phyloP scores from a whole-genome alignment of 768 basidiomycete genomes.

The Calocybe indica region DNA sequence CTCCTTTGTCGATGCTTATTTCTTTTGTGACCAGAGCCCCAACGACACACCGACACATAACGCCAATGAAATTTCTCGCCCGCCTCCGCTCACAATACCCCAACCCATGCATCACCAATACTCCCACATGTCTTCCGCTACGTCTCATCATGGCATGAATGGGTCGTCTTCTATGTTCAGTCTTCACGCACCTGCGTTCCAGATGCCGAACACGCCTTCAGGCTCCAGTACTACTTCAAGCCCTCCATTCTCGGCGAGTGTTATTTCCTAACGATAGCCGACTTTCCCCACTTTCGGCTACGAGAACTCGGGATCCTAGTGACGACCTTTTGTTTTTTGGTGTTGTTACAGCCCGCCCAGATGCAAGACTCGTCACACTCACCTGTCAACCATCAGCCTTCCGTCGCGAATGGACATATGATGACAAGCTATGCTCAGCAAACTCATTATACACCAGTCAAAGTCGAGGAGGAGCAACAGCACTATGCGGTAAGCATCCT shows the following conservation, averaged over 20 bases:
- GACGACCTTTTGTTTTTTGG: slow-evolving; percentile 33
- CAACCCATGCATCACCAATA: slow-evolving; percentile 52
- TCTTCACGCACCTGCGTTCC: slow-evolving; percentile 53
- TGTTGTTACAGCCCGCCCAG: slow-evolving; percentile 56
- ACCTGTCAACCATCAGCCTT: slow-evolving; percentile 41
- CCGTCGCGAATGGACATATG: slow-evolving; percentile 31
- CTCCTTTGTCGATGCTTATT: not conserved
- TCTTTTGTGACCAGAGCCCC: slow-evolving; percentile 28
- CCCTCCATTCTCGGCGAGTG: slow-evolving; percentile 86
- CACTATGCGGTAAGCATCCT: slow-evolving; percentile 37
- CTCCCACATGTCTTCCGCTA: slow-evolving; percentile 30
- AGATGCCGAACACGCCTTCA: slow-evolving; percentile 65
- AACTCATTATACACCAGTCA: slow-evolving; percentile 47
- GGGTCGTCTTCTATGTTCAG: slow-evolving; percentile 43
- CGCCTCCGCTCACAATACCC: slow-evolving; percentile 61
- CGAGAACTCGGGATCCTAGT: slow-evolving; percentile 47
- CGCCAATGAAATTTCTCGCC: slow-evolving; percentile 29
- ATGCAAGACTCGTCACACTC: slow-evolving; percentile 55
- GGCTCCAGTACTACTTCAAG: slow-evolving; percentile 70
- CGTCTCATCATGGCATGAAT: slow-evolving; percentile 32
- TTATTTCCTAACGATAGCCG: slow-evolving; percentile 32
- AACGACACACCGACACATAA: slow-evolving; percentile 39
- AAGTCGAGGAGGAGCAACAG: slow-evolving; percentile 63
- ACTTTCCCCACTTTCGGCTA: slow-evolving; percentile 20
- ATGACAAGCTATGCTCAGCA: slow-evolving; percentile 38